phyloP scores from a whole-genome alignment of 1,284 basidiomycete genomes.

The Chiua sp. region DNA sequence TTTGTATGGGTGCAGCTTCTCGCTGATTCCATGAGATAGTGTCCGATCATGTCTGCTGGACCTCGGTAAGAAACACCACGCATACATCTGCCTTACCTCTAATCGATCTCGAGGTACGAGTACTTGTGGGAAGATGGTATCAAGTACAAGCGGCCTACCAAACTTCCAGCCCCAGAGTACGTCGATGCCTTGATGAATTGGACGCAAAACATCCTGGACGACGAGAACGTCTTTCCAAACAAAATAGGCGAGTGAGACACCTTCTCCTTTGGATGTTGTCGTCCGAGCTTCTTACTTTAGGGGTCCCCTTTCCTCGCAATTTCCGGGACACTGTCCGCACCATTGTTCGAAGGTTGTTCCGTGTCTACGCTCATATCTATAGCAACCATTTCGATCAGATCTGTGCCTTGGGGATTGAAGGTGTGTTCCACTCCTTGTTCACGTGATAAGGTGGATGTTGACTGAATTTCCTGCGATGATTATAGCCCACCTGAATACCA shows the following conservation, averaged over 20 bases:
- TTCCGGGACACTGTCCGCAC: constrained; percentile 94
- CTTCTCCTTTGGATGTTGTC: background rate
- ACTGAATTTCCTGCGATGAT: constrained; percentile 2
- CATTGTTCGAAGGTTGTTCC: constrained; percentile 91
- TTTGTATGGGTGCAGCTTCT: constrained; percentile 13
- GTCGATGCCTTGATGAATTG: constrained; percentile 99
- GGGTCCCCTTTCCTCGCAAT: constrained; percentile 90
- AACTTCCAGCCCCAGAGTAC: constrained; percentile 94
- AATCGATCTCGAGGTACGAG: constrained; percentile 67
- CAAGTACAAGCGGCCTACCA: constrained; percentile 92
- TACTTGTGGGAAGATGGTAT: constrained; percentile 99
- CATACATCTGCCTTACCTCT: constrained; percentile 10
- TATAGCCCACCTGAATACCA: constrained; percentile 96
- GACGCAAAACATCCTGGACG: constrained; percentile 93
- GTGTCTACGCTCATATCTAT: constrained; percentile 99
- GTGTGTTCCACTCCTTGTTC: constrained; percentile 47
- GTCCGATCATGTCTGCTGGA: constrained; percentile 98
- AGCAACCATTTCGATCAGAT: constrained; percentile 99
- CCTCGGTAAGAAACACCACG: constrained; percentile 70
- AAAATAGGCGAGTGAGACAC: constrained; percentile 74
- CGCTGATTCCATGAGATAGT: constrained; percentile 52
- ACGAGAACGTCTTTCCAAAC: constrained; percentile 93
- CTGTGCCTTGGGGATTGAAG: constrained; percentile 97
- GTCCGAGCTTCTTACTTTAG: constrained; percentile 43
- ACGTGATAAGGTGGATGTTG: background rate